Base-by-base conservation (phyloP, 306 rosid genomes). In the Canavalia ensiformis region DNA sequence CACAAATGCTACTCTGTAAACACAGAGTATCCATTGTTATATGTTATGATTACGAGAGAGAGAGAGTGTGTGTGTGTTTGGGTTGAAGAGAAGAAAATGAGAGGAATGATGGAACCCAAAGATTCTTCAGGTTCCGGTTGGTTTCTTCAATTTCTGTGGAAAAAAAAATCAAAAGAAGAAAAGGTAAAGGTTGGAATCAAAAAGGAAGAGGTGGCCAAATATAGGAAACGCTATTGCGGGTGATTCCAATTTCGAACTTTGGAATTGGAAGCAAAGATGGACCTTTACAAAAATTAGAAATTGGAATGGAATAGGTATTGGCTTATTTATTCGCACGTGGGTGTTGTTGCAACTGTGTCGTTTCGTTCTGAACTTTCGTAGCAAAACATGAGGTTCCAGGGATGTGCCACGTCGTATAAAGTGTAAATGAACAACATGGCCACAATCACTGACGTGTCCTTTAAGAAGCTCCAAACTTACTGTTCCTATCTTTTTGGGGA, bases 21-120 rank as follows among this genome's bases (percentile, higher is more conserved):
- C 82, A 90, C 75, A 90, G 9, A 66, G 76, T 34, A 63, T 94
- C 95, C 92, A 94, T 94, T 56, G 0, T 35, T 33, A 0, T 51
- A 39, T 9, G 34, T 29, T 3, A 30, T 6, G 8, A 52, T 8
- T 52, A 2, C 10, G 4, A 8, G 25, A 18, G 25, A 3, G 30
- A 35, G 6, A 11, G 6, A 12, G 46, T 2, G 2, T 34, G 0
- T 57, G 7, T 54, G 35, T 68, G 25, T 18, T 18, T 47, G 46
- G 13, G 44, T 45, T 44, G 55, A 8, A 25, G 44, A 0, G 33
- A 55, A 9, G 72, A 63, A 31, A 60, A 64, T 57, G 57, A n/a
- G 29, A 11, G 63, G 33, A 12, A 46, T 8, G 34, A 9, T 7
- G 35, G 79, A 76, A 54, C 64, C 64, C 52, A 76, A 64, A n/a